phyloP scores from a whole-genome alignment of 2,329 filamentous ascomycete genomes.

The Diplodia sapinea region DNA sequence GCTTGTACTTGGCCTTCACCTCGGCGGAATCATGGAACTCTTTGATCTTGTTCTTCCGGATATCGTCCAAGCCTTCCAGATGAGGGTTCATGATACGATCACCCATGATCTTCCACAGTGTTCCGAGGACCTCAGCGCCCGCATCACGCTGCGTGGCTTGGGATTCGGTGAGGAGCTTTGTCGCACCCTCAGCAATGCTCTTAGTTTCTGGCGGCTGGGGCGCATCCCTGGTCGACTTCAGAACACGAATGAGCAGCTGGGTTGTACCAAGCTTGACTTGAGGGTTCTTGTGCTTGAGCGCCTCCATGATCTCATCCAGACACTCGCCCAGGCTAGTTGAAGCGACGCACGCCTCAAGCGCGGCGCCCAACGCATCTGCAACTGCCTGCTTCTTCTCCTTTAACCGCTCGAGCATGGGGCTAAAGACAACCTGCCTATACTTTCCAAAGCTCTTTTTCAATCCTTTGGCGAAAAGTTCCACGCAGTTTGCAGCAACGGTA shows the following conservation, averaged over 20 bases:
- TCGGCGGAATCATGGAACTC: slow-evolving; percentile 84
- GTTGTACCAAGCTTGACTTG: slow-evolving; percentile 96
- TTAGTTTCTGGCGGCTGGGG: slow-evolving; percentile 84
- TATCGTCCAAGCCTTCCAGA: slow-evolving; percentile 91
- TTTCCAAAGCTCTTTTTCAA: slow-evolving; percentile 78
- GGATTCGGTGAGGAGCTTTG: slow-evolving; percentile 88
- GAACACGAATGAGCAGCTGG: slow-evolving; percentile 87
- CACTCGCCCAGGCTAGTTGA: slow-evolving; percentile 79
- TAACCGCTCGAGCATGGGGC: slow-evolving; percentile 89
- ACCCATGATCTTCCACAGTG: slow-evolving; percentile 97
- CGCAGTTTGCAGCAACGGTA: slow-evolving; percentile 88
- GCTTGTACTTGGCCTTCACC: slow-evolving; percentile 89
- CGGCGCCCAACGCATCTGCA: slow-evolving; percentile 83
- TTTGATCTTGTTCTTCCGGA: slow-evolving; percentile 93
- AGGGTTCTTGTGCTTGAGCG: slow-evolving; percentile 91
- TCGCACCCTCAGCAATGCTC: slow-evolving; percentile 83
- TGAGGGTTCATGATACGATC: slow-evolving; percentile 94
- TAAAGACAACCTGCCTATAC: slow-evolving; percentile 80
- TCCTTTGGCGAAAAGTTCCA: slow-evolving; percentile 87
- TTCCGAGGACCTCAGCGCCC: slow-evolving; percentile 90
- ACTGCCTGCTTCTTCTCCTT: slow-evolving; percentile 97
- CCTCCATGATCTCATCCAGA: slow-evolving; percentile 87
- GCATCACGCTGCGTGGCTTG: slow-evolving; percentile 84
- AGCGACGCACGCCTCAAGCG: slow-evolving; percentile 73
- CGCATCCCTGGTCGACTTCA: slow-evolving; percentile 81